Percentiles rank a stretch among this genome's conserved stretches.
These are phyloP conservation scores for Periconia sp. DNA, from an alignment of 2,329 filamentous ascomycete genomes.

Conservation along the genomic window DNA sequence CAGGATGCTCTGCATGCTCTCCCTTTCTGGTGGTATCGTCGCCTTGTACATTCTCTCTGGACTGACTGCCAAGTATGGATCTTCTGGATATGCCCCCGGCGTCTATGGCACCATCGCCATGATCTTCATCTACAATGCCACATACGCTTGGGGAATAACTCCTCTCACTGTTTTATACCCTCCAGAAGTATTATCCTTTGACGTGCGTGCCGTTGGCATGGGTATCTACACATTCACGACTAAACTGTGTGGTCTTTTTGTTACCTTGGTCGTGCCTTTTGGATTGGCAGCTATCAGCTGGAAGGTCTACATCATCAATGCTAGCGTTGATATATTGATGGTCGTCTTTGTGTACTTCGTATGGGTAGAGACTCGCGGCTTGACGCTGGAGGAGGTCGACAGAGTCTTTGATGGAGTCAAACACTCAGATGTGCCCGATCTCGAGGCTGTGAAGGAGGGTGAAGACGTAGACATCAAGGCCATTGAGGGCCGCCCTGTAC, in stretches of 20 bases:
- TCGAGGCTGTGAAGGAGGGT: conserved; percentile 16
- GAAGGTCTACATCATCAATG: conserved; percentile 32
- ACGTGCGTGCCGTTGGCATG: conserved; percentile 30
- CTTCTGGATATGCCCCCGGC: conserved; percentile 45
- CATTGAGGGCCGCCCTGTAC: not conserved
- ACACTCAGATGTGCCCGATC: conserved; percentile 20
- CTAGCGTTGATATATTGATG: conserved; percentile 18
- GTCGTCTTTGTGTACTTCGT: conserved; percentile 45
- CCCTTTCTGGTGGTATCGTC: conserved; percentile 13
- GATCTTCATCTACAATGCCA: conserved; percentile 25
- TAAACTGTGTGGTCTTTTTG: conserved; percentile 26
- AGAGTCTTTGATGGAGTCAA: conserved; percentile 24
- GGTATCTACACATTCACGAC: conserved; percentile 23
- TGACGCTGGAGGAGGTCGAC: conserved; percentile 26
- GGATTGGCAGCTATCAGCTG: conserved; percentile 27
- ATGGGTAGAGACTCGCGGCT: conserved; percentile 23
- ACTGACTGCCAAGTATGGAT: conserved; percentile 35
- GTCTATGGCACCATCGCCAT: conserved; percentile 42
- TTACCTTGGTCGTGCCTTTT: conserved; percentile 45
- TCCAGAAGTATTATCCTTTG: conserved; percentile 42
- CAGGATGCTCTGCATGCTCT: conserved; percentile 18
- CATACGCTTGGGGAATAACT: conserved; percentile 46
- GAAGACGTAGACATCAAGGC: conserved; percentile 10
- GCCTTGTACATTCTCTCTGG: conserved; percentile 27
- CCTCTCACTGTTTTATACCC: conserved; percentile 39